Base-by-base conservation (phyloP, 2,329 filamentous ascomycete species). In the Parastagonospora avenae region DNA sequence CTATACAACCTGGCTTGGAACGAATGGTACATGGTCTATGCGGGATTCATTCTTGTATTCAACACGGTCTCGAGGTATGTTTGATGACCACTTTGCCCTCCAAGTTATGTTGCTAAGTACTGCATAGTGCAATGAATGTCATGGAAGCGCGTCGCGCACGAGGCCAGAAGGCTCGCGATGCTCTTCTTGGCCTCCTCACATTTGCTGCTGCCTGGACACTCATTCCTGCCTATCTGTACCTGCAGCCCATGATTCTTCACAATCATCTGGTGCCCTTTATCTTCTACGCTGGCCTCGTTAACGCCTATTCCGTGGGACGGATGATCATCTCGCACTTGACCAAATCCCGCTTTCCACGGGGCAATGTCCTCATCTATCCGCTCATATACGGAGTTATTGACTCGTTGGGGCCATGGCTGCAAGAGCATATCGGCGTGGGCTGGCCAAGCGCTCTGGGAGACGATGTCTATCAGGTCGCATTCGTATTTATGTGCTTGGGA, bases 281-380 rank as follows among this genome's bases (percentile, higher is more conserved):
- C 58, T 81, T 97, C 71, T 97, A 94, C 71, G 88, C 89, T 36
- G 92, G 92, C 48, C 79, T 97, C 50, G 82, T 96, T 70, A 97
- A 97, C 71, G 92, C 94, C 54, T 97, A 97, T 79, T 90, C 89
- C 44, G 93, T 97, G 50, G 93, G 93, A 6, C 89, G 92, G 73
- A 97, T 97, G 79, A 97, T 97, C 76, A 91, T 91, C 37, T 92
- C 92, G 0, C 94, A 99, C 75, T 81, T 99, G 15, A 91, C 93
- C 53, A 90, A 93, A 75, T 84, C 90, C 36, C 82, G 83, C 10
- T 99, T 97, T 78, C 94, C 94, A 5, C 95, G 93, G 80, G 86
- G 87, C 75, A 97, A 97, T 74, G 85, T 97, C 14, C 80, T 97
- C 41, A 82, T 87, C 36, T 74, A 92, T 16, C 93, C 93, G 0